Base-by-base conservation (phyloP, 2,329 filamentous ascomycete species). In the Orbilia javanica region DNA sequence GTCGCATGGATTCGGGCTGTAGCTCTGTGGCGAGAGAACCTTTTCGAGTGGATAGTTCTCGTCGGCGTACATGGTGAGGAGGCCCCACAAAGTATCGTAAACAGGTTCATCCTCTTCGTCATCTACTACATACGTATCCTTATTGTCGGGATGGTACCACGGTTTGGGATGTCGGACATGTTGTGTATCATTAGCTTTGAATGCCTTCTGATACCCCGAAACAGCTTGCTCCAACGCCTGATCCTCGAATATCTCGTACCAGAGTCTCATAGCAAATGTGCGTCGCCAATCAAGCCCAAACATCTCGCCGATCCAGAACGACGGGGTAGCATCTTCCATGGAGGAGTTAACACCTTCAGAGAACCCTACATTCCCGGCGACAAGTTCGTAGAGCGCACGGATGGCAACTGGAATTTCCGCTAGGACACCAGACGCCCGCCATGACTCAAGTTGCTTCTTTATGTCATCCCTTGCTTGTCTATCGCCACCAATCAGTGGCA, bases 281-380 rank as follows among this genome's bases (percentile, higher is more conserved):
- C 97, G 94, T 83, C 93, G 91, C 96, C 96, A 99, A 83, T 96
- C 92, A 39, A 99, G 87, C 3, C 90, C 90, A 83, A 97, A 99
- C 55, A 91, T 90, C 81, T 92, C 88, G 0, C 93, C 92, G 80
- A 99, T 92, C 67, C 90, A 88, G 82, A 99, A 97, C 0, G 91
- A 91, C 13, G 90, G 88, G 44, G 91, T 88, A 52, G 92, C 90
- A 84, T 98, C 93, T 84, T 98, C 96, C 7, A 91, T 85, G 0
- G 92, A 89, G 5, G 89, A 90, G 80, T 90, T 91, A 82, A 92
- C 91, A 10, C 95, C 96, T 80, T 94, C 89, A 75, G 93, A 94
- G 29, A 91, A 89, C 79, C 93, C 91, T n/a, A 93, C 90, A 80
- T 97, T 96, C 42, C 96, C 96, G 31, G 93, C 90, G 10, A 97